Evolutionary conservation across 306 rosid species (phyloP).

Genomic region (Spatholobus suberectus): DNA sequence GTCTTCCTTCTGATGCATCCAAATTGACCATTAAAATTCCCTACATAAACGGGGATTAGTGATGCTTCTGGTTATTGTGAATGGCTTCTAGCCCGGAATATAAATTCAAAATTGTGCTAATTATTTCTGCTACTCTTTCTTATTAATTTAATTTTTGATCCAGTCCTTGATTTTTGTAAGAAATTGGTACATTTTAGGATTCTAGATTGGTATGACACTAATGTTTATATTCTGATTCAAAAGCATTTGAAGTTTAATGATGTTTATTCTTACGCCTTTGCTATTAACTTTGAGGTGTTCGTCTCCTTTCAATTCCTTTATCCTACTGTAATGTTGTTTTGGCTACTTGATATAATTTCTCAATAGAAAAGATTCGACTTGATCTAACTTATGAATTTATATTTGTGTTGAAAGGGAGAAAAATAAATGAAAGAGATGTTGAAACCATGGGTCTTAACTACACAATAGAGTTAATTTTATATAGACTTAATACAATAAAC

Average conservation of each 20-base stretch:
- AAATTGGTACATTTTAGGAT: conserved; percentile 25
- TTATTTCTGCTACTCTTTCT: background rate
- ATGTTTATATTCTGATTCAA: background rate
- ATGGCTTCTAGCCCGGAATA: conserved; percentile 15
- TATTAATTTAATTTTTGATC: conserved; percentile 17
- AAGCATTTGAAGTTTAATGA: conserved; percentile 1
- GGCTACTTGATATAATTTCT: background rate
- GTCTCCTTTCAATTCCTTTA: background rate
- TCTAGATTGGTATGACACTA: conserved; percentile 21
- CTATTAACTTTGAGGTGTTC: background rate
- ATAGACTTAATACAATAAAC: no score
- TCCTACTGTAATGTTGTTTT: background rate
- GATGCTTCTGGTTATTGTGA: conserved; percentile 15
- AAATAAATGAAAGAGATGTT: background rate
- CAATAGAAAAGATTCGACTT: background rate
- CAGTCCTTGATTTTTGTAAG: background rate
- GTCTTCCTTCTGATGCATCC: conserved; percentile 62
- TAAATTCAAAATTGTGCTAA: background rate
- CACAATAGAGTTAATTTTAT: no score
- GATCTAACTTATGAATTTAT: background rate
- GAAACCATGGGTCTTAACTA: no score
- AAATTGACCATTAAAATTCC: conserved; percentile 74
- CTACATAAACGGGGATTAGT: conserved; percentile 45
- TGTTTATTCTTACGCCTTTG: background rate
- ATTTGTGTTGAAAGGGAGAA: background rate